Percentiles rank a stretch among this genome's conserved stretches.
Conservation (phyloP, 257 asterid genomes). For the Primulina eburnea region DNA sequence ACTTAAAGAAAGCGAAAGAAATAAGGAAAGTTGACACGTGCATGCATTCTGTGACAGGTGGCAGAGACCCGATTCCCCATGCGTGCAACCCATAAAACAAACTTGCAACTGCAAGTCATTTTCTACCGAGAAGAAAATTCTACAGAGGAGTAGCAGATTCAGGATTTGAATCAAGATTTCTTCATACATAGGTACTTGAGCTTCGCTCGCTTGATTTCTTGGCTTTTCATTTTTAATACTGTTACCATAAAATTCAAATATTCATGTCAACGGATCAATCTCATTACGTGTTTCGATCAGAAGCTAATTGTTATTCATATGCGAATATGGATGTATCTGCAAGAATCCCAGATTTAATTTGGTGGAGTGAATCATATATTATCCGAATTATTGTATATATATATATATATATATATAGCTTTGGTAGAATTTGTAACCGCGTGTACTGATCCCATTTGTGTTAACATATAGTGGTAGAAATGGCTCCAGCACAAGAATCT, state of each 20-base stretch:
- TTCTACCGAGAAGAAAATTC: not conserved
- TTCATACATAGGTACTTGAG: not conserved
- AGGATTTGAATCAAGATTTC: slow-evolving; percentile 16
- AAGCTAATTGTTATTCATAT: too few species aligned
- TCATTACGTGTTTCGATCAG: too few species aligned
- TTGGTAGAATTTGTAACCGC: too few species aligned
- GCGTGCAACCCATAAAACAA: too few species aligned
- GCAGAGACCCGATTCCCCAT: not conserved
- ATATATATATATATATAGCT: too few species aligned
- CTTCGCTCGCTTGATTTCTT: not conserved
- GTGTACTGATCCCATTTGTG: not conserved
- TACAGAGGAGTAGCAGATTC: slow-evolving; percentile 2
- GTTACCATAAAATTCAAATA: not conserved
- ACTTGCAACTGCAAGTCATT: not conserved
- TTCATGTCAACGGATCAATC: not conserved
- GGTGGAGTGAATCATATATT: not conserved
- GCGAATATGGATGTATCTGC: too few species aligned
- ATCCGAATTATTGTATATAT: not conserved
- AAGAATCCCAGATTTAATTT: not conserved
- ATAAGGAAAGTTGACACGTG: not conserved
- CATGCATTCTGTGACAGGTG: not conserved
- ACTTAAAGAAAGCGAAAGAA: too few species aligned
- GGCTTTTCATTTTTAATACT: too few species aligned
- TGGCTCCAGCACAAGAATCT: slow-evolving; percentile 37
- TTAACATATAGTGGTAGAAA: slow-evolving; percentile 20